phyloP scores from a whole-genome alignment of 441 rosid genomes.

The Erodium texanum region DNA sequence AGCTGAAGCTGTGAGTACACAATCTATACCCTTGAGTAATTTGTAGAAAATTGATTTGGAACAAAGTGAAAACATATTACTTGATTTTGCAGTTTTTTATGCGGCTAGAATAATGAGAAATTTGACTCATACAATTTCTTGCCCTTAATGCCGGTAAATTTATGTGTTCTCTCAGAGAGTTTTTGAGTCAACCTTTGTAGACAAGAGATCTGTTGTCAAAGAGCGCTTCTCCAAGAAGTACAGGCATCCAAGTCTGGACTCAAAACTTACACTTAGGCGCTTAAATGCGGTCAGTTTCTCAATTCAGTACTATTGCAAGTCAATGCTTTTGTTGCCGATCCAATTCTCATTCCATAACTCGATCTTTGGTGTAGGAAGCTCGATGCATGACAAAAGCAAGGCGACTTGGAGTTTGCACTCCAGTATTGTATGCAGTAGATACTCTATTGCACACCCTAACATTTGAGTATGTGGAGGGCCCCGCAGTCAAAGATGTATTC shows the following conservation, averaged over 20 bases:
- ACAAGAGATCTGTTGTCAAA: slow-evolving; percentile 62
- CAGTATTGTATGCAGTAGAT: slow-evolving; percentile 67
- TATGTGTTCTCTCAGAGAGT: slow-evolving; percentile 43
- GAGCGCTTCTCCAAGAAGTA: slow-evolving; percentile 94
- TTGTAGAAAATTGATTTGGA: slow-evolving; percentile 3
- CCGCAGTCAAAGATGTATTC: slow-evolving; percentile 55
- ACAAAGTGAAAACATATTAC: neutral
- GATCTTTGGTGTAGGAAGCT: slow-evolving; percentile 51
- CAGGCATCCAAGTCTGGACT: slow-evolving; percentile 78
- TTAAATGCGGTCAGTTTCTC: slow-evolving; percentile 65
- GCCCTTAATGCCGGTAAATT: neutral
- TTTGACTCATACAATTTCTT: neutral
- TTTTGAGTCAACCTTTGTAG: slow-evolving; percentile 66
- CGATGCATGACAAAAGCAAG: slow-evolving; percentile 92
- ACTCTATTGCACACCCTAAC: slow-evolving; percentile 50
- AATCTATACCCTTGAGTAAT: neutral
- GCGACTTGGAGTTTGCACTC: slow-evolving; percentile 69
- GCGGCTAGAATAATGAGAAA: neutral
- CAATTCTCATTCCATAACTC: slow-evolving; percentile 6
- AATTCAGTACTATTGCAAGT: neutral
- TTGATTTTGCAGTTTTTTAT: neutral
- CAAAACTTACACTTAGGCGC: slow-evolving; percentile 73
- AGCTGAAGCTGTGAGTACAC: slow-evolving; percentile 84
- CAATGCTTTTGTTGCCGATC: neutral
- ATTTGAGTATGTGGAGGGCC: slow-evolving; percentile 68